Evolutionary conservation across 2,329 filamentous ascomycete genomes (phyloP), one percentile per base, ranked within the genome.

Genomic region (Colletotrichum echinochloae): DNA sequence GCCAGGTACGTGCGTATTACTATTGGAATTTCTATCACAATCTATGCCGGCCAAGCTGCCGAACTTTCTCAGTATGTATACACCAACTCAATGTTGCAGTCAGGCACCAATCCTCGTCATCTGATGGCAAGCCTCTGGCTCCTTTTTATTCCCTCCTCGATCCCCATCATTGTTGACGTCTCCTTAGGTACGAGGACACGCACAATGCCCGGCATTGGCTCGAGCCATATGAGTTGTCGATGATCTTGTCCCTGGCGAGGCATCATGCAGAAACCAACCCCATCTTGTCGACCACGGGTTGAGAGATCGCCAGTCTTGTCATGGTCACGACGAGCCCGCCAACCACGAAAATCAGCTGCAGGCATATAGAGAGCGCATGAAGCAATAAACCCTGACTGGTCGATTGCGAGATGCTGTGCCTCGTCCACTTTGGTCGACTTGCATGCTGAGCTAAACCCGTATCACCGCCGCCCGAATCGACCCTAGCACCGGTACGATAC

Each of bases 391-490:
- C 46, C 39, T 57, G 49, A 51, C 37, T 52, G 44, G 67, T 28
- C 20, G 51, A 23, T 54, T 48, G 62, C 33, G 39, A 41, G 56
- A 46, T 70, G 66, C 56, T 70, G 57, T 70, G 60, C 55, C 54
- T 68, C 68, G 48, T 48, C 71, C 57, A 28, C 28, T 72, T 71
- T 57, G 63, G 39, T 65, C 68, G 52, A 68, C 55, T 23, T 71
- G 68, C 71, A 72, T 72, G 26, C 49, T 55, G 49, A 56, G 63
- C 67, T 66, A 66, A 68, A 70, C 65, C 65, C 60, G 68, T 68
- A 63, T 63, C 59, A 71, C 64, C 52, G 41, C 39, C 51, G 56
- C 54, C 68, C 39, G 39, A 54, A 49, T 39, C 44, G 28, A 71
- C 51, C 64, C 68, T 68, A 59, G 68, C 65, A 48, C 44, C 52